Percentiles rank a stretch among this genome's conserved stretches.
phyloP scores from a whole-genome alignment of 2,329 filamentous ascomycete species.

The Colletotrichum trifolii region DNA sequence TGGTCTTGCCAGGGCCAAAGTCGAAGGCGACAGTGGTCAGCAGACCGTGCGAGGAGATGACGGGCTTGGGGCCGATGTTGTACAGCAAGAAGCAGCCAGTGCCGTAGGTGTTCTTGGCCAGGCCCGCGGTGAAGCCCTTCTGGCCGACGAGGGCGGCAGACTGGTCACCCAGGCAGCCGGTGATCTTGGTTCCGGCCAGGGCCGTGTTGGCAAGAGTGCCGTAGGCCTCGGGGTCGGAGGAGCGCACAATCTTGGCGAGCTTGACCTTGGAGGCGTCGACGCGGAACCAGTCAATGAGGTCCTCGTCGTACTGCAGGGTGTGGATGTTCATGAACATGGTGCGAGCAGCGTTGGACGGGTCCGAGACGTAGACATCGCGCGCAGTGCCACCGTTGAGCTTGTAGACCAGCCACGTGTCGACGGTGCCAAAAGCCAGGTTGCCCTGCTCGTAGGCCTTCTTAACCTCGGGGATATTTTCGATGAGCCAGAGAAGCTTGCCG shows the following conservation, averaged over 20 bases:
- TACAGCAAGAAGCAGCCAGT: conserved; percentile 88
- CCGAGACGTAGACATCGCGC: conserved; percentile 77
- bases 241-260: conserved; percentile 82
- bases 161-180: conserved; percentile 84
- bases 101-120: conserved; percentile 88
- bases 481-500: conserved; percentile 81
- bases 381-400: conserved; percentile 79
- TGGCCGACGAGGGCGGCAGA: conserved; percentile 85
- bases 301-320: conserved; percentile 78
- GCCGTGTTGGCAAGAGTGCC: conserved; percentile 70
- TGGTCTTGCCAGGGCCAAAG: conserved; percentile 73
- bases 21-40: conserved; percentile 83
- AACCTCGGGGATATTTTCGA: conserved; percentile 75
- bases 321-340: conserved; percentile 91
- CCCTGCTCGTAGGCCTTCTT: conserved; percentile 78
- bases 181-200: conserved; percentile 76
- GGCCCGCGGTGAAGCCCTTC: conserved; percentile 79
- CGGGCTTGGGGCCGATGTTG: conserved; percentile 82
- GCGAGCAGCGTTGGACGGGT: conserved; percentile 83
- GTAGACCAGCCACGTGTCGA: conserved; percentile 84
- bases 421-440: conserved; percentile 80
- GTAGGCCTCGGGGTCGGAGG: conserved; percentile 76
- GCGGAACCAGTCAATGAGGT: conserved; percentile 79
- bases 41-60: conserved; percentile 81
- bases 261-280: conserved; percentile 76